These are phyloP conservation scores for Lizonia empirigonia DNA, from an alignment of 2,329 filamentous ascomycete genomes.

Conservation along the genomic window DNA sequence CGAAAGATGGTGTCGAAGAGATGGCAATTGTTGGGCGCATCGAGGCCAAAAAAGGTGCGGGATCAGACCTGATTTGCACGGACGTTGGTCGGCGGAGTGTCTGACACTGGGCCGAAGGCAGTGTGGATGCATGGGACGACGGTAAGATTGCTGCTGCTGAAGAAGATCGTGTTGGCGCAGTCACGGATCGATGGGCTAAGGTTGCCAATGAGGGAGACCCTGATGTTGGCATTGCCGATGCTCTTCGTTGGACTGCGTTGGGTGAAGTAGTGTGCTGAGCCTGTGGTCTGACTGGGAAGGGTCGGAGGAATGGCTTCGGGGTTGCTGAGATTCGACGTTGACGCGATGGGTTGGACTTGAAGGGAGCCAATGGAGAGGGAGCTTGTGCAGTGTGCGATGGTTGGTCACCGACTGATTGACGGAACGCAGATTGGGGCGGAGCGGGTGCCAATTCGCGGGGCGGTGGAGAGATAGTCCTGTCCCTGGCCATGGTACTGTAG, in stretches of 20 bases:
- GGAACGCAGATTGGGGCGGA: constrained; percentile 31
- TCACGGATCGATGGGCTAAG: constrained; percentile 41
- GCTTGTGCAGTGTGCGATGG: constrained; percentile 9
- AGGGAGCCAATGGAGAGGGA: constrained; percentile 12
- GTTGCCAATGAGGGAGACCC: constrained; percentile 31
- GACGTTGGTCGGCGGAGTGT: constrained; percentile 51
- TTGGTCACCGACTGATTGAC: constrained; percentile 32
- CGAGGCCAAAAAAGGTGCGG: constrained; percentile 52
- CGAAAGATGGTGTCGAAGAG: constrained; percentile 40
- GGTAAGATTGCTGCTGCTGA: constrained; percentile 20
- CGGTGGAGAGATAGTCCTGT: constrained; percentile 37
- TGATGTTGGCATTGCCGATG: constrained; percentile 32
- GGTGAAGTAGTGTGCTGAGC: constrained; percentile 36
- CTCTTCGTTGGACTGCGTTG: constrained; percentile 36
- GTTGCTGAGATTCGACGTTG: constrained; percentile 39
- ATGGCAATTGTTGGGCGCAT: constrained; percentile 40
- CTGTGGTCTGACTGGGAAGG: constrained; percentile 44
- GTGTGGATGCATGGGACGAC: constrained; percentile 17
- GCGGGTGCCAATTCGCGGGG: constrained; percentile 34
- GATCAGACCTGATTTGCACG: constrained; percentile 52
- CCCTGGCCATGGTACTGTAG: constrained; percentile 35
- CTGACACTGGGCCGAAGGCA: constrained; percentile 22
- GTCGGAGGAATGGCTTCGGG: constrained; percentile 45
- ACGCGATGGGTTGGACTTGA: constrained; percentile 16
- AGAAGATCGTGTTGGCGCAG: constrained; percentile 31